These are phyloP conservation scores for Leccinum subspadiceum DNA, from an alignment of 1,284 basidiomycete species.

Conservation along the genomic window DNA sequence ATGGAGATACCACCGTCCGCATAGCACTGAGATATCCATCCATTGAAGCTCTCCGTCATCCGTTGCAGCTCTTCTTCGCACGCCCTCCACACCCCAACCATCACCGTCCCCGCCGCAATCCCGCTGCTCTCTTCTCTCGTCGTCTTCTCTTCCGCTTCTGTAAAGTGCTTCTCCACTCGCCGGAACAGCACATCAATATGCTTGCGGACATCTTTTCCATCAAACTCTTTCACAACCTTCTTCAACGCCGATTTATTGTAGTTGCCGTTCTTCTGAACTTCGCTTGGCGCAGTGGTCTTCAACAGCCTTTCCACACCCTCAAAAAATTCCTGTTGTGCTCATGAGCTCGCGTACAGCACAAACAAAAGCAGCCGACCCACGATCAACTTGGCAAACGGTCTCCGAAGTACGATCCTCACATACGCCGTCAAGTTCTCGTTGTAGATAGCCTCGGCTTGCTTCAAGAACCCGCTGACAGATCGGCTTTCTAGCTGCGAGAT, in stretches of 20 bases:
- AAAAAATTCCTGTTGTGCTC: slow-evolving; percentile 78
- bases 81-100: slow-evolving; percentile 84
- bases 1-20: slow-evolving; percentile 64
- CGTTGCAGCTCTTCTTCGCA: slow-evolving; percentile 79
- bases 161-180: slow-evolving; percentile 95
- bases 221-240: slow-evolving; percentile 85
- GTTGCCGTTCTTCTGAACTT: slow-evolving; percentile 74
- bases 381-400: slow-evolving; percentile 86
- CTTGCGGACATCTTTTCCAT: slow-evolving; percentile 86
- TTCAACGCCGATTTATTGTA: slow-evolving; percentile 81
- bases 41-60: slow-evolving; percentile 68
- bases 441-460: slow-evolving; percentile 80
- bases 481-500: slow-evolving; percentile 68
- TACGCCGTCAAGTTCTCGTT: slow-evolving; percentile 87
- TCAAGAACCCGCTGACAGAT: slow-evolving; percentile 67
- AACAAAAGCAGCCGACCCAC: slow-evolving; percentile 46
- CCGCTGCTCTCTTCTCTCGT: slow-evolving; percentile 57
- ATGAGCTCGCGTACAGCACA: slow-evolving; percentile 9
- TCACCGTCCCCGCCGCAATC: slow-evolving; percentile 63
- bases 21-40: slow-evolving; percentile 77
- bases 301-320: slow-evolving; percentile 87
- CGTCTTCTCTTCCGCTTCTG: slow-evolving; percentile 69
- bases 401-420: slow-evolving; percentile 81
- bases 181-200: slow-evolving; percentile 84
- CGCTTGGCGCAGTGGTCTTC: slow-evolving; percentile 76